phyloP scores from a whole-genome alignment of 768 basidiomycete species.

The Boletus rubescentipes region DNA sequence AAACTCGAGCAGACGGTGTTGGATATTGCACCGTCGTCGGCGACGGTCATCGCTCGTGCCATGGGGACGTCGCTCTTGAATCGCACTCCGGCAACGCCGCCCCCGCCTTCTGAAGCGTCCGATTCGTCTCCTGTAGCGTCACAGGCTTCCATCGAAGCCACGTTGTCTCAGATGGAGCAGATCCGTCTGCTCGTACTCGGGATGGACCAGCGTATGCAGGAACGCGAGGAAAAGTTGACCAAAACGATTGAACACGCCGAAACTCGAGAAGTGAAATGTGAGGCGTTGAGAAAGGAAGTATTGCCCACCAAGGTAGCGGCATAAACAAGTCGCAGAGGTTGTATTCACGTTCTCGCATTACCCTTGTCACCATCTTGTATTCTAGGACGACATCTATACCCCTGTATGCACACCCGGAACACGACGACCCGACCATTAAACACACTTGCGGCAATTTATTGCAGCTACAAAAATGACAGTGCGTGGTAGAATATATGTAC shows the following conservation, averaged over 20 bases:
- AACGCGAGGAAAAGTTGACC: slow-evolving; percentile 57
- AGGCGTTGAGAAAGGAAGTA: slow-evolving; percentile 45
- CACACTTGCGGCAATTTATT: slow-evolving; percentile 27
- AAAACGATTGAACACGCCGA: slow-evolving; percentile 64
- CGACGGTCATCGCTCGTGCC: slow-evolving; percentile 28
- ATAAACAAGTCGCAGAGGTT: slow-evolving; percentile 8
- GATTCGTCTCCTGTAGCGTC: slow-evolving; percentile 19
- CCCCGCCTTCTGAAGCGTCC: slow-evolving; percentile 14
- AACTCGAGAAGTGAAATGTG: slow-evolving; percentile 53
- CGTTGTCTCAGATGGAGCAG: slow-evolving; percentile 64
- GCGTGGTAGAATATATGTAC: slow-evolving; percentile 25
- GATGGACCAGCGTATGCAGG: slow-evolving; percentile 70
- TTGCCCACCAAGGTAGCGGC: slow-evolving; percentile 21
- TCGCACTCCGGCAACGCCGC: slow-evolving; percentile 19
- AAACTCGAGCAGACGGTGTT: slow-evolving; percentile 27
- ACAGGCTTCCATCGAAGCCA: slow-evolving; percentile 36
- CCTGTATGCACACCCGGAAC: slow-evolving; percentile 5
- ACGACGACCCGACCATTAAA: slow-evolving; percentile 2
- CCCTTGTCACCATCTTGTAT: slow-evolving; percentile 22
- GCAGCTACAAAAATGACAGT: slow-evolving; percentile 32
- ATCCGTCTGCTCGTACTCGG: slow-evolving; percentile 67
- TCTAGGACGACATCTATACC: slow-evolving; percentile 19
- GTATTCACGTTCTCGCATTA: slow-evolving; percentile 14
- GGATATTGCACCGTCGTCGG: slow-evolving; percentile 36
- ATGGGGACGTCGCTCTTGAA: slow-evolving; percentile 30